phyloP scores from a whole-genome alignment of 345 rosid genomes.

The Corymbia maculata region DNA sequence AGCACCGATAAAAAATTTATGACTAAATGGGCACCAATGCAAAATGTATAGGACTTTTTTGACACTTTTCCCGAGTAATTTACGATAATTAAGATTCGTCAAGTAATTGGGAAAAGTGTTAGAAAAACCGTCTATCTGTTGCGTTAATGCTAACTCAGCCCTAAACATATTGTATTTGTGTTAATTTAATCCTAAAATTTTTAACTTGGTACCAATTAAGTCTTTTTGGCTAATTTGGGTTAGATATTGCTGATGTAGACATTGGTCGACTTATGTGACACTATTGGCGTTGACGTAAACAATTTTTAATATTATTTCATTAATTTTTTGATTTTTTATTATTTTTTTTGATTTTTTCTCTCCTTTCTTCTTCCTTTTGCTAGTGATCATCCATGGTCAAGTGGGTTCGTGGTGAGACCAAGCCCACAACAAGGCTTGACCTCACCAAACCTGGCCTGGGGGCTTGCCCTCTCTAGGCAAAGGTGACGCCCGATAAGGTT shows the following conservation, averaged over 20 bases:
- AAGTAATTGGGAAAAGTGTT: not conserved
- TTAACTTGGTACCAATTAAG: fast-evolving
- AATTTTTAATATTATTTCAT: too few species aligned
- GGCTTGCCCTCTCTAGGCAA: not conserved
- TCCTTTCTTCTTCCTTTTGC: fast-evolving
- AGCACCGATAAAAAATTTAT: too few species aligned
- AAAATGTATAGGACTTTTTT: too few species aligned
- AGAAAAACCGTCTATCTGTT: too few species aligned
- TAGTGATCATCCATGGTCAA: too few species aligned
- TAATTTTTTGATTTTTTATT: fast-evolving
- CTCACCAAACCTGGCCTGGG: fast-evolving
- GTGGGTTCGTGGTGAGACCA: not conserved
- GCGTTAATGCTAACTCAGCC: fast-evolving
- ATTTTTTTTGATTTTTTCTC: not conserved
- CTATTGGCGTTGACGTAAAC: fast-evolving
- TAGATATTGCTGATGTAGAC: fast-evolving
- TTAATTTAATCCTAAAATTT: fast-evolving
- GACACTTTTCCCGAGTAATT: not conserved
- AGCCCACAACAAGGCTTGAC: fast-evolving
- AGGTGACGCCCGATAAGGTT: fast-evolving
- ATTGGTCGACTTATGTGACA: fast-evolving
- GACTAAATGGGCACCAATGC: too few species aligned
- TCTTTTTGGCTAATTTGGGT: fast-evolving
- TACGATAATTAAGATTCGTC: not conserved
- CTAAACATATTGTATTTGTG: fast-evolving